Conservation (phyloP, 208 protist genomes). For the Acanthamoeba castellanii region DNA sequence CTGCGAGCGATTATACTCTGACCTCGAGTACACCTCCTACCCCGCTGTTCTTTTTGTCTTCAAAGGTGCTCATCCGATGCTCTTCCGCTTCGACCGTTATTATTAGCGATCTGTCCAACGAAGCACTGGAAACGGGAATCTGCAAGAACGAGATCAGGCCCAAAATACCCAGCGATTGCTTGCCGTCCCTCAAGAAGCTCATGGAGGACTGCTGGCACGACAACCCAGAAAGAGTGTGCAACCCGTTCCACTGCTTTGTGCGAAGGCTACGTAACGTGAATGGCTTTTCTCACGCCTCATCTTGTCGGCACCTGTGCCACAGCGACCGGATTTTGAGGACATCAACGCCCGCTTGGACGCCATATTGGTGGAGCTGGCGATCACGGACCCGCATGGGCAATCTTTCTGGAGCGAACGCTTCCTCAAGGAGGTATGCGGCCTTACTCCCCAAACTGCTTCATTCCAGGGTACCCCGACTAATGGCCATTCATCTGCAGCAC, state of each 20-base stretch:
- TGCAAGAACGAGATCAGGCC: constrained; percentile 80
- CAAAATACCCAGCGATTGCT: constrained; percentile 77
- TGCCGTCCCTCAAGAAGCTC: constrained; percentile 67
- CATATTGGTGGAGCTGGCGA: constrained; percentile 68
- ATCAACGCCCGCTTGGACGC: constrained; percentile 72
- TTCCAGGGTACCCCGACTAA: not conserved
- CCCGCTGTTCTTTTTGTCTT: not conserved
- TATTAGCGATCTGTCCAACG: constrained; percentile 77
- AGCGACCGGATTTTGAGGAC: constrained; percentile 72
- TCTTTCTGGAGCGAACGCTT: constrained; percentile 83
- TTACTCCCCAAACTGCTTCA: not conserved
- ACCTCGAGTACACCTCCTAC: constrained; percentile 11
- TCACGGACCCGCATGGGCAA: constrained; percentile 66
- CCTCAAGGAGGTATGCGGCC: constrained; percentile 34
- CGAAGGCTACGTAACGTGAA: too few species aligned
- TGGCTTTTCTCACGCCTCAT: too few species aligned
- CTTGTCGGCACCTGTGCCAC: too few species aligned
- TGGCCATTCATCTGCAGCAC: not conserved
- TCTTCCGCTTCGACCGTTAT: constrained; percentile 69
- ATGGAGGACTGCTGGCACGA: constrained; percentile 82
- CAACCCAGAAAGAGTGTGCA: constrained; percentile 26
- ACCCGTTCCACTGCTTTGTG: not conserved
- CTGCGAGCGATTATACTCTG: constrained; percentile 68
- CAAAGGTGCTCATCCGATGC: not conserved
- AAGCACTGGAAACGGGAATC: constrained; percentile 78